These are phyloP conservation scores for Penicillium canescens DNA, from an alignment of 495 filamentous ascomycete genomes.

Conservation along the genomic window DNA sequence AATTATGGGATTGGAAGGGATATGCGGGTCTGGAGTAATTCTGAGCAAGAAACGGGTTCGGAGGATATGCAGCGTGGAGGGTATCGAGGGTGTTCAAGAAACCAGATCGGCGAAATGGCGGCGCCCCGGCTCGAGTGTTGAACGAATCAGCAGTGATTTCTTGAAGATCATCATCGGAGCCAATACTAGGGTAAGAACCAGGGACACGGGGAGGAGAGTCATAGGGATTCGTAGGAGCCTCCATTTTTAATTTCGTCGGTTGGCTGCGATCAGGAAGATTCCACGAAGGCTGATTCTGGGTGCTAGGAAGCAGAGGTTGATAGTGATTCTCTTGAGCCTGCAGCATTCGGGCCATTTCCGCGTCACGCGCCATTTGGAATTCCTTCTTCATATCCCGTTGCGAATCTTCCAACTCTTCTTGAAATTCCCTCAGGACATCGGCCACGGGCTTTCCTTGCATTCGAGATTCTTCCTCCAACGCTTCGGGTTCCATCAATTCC, in stretches of 20 bases:
- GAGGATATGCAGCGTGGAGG: no score
- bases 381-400: constrained; percentile 7
- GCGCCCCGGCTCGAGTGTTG: constrained; percentile 8
- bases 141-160: constrained; percentile 21
- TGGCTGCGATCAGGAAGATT: constrained; percentile 15
- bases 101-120: not conserved
- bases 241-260: not conserved
- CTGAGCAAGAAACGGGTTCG: no score
- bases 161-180: constrained; percentile 22
- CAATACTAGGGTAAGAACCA: not conserved
- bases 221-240: not conserved
- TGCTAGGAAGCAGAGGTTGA: not conserved
- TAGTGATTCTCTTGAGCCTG: constrained; percentile 19
- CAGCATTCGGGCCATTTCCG: constrained; percentile 46
- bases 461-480: no score
- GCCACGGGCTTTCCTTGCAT: no score
- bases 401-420: constrained; percentile 34
- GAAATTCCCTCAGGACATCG: constrained; percentile 24
- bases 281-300: not conserved
- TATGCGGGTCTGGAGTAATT: not conserved
- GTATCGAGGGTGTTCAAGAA: not conserved
- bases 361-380: constrained; percentile 37
- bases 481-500: not conserved
- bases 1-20: not conserved
- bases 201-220: not conserved